Percentiles rank a stretch among this genome's conserved stretches.
These are phyloP conservation scores for Metschnikowia koreensis DNA, from an alignment of 805 yeast species.

Conservation along the genomic window DNA sequence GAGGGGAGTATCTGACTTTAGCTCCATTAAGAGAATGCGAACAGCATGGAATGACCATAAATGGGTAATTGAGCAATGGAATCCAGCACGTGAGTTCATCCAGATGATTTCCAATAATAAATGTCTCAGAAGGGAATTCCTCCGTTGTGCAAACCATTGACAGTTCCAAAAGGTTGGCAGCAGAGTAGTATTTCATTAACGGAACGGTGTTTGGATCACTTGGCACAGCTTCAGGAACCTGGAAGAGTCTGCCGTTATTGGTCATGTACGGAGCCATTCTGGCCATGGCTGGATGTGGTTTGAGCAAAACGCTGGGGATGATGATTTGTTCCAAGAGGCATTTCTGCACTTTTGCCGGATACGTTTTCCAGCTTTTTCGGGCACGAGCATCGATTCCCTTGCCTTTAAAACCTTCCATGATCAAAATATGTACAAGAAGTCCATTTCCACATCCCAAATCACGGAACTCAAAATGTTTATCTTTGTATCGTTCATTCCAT, in stretches of 20 bases:
- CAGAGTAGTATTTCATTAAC: slow-evolving; percentile 53
- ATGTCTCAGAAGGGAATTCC: slow-evolving; percentile 68
- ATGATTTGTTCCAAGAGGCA: slow-evolving; percentile 72
- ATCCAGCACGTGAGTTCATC: slow-evolving; percentile 96
- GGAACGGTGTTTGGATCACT: slow-evolving; percentile 32
- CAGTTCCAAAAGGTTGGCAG: slow-evolving; percentile 51
- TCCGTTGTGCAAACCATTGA: slow-evolving; percentile 54
- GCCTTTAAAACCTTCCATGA: slow-evolving; percentile 78
- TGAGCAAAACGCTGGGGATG: slow-evolving; percentile 70
- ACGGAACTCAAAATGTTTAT: slow-evolving; percentile 62
- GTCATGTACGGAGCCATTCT: slow-evolving; percentile 50
- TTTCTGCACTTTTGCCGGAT: slow-evolving; percentile 61
- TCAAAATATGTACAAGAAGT: slow-evolving; percentile 68
- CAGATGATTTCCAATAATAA: slow-evolving; percentile 90
- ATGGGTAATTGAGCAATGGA: slow-evolving; percentile 82
- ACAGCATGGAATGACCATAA: slow-evolving; percentile 92
- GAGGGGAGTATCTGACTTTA: slow-evolving; percentile 60
- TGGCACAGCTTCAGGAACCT: slow-evolving; percentile 40
- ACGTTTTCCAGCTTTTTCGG: slow-evolving; percentile 82
- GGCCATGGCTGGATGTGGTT: slow-evolving; percentile 65
- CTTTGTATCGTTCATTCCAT: slow-evolving; percentile 57
- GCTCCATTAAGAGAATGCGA: slow-evolving; percentile 84
- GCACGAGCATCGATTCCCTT: slow-evolving; percentile 86
- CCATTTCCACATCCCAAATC: slow-evolving; percentile 98
- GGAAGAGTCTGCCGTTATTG: slow-evolving; percentile 63